Evolutionary conservation across 257 asterid species (phyloP), one percentile per base, ranked within the genome.

Genomic region (Solanum sejunctum): DNA sequence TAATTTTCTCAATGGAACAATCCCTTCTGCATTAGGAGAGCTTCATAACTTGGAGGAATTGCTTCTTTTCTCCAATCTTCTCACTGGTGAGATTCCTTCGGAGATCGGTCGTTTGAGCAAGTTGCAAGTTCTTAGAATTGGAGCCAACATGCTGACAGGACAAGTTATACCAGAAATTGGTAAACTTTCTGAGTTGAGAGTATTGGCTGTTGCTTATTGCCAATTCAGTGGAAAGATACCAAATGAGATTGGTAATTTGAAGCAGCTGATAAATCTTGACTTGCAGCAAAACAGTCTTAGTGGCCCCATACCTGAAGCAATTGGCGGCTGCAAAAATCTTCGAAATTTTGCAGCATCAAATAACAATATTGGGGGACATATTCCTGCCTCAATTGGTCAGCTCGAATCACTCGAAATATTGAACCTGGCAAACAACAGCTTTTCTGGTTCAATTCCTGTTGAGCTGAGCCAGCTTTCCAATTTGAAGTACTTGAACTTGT

Each of bases 351-450:
- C 95, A 51, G 96, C 93, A 43, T 90, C 96, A 23, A 96, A 94
- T 83, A 96, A 96, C 88, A 84, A 77, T 80, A 83, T 96, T 12
- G 89, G 82, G 83, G 97, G 98, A 36, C n/a, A 78, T 52, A 90
- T 96, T 63, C 99, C 98, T 43, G 64, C 80, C 64, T 88, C 97
- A 78, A 75, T 96, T 3, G 83, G 88, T 5, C 87, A 83, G 51
- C 94, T 94, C 18, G 63, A 84, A 82, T 92, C 93, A 12, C 93
- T 96, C 23, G 87, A 93, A 88, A 86, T 96, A 87, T 72, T 96
- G 87, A 96, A 94, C 84, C 87, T 94, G 69, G 98, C 92, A 81
- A 96, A 96, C 91, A 96, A 96, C 84, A 94, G 93, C 88, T 85
- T 96, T 21, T 89, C 97, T 3, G 99, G 96, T 82, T 64, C 56